A percentile compares a stretch with the other conserved stretches of the same genome.
phyloP scores from a whole-genome alignment of 2,329 filamentous ascomycete genomes.

The Exophiala sp. region DNA sequence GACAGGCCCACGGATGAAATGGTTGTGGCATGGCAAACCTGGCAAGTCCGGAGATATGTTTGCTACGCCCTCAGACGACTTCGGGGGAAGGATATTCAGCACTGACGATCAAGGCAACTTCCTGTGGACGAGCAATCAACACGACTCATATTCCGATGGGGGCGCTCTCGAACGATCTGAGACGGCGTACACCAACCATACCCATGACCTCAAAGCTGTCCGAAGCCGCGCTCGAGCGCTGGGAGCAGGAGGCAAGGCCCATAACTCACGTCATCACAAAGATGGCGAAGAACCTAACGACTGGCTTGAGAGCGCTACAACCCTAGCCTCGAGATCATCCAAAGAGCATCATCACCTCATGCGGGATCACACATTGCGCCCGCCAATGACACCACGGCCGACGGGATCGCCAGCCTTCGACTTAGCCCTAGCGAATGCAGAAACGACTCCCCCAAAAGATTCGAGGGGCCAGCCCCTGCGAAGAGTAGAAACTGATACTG shows the following conservation, averaged over 20 bases:
- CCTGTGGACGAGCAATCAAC: constrained; percentile 39
- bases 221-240: constrained; percentile 21
- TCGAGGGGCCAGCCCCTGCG: constrained; percentile 1
- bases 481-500: constrained; percentile 7
- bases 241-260: constrained; percentile 18
- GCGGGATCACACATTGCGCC: constrained; percentile 14
- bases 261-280: constrained; percentile 9
- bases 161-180: constrained; percentile 20
- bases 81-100: constrained; percentile 39
- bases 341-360: constrained; percentile 3
- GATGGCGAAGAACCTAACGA: constrained; percentile 15
- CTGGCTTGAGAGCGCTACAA: constrained; percentile 13
- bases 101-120: constrained; percentile 44
- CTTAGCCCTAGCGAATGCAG: constrained; percentile 14
- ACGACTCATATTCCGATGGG: constrained; percentile 16
- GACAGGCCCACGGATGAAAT: constrained; percentile 78
- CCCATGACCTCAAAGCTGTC: constrained; percentile 14
- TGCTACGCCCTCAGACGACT: constrained; percentile 19
- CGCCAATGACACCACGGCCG: constrained; percentile 1
- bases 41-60: constrained; percentile 51
- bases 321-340: constrained; percentile 2
- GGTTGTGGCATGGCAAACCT: constrained; percentile 90
- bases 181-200: constrained; percentile 18
- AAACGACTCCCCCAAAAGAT: constrained; percentile 7
- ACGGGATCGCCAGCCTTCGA: constrained; percentile 16